Conservation (phyloP, 106 monocot species). For the Cymbidium sinense region DNA sequence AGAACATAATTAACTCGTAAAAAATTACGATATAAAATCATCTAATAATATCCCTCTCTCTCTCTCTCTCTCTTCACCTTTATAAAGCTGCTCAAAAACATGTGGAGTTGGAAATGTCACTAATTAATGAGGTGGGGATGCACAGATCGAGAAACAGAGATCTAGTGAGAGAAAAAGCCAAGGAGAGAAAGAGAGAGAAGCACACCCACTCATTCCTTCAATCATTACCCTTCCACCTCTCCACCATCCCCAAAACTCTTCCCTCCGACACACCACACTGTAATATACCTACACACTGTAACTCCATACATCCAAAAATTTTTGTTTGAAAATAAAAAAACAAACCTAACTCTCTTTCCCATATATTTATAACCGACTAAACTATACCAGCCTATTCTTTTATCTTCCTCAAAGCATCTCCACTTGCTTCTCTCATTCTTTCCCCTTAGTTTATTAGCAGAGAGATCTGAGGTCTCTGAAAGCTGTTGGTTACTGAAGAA, state of each 20-base stretch:
- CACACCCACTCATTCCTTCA: background rate
- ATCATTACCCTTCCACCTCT: conserved; percentile 1
- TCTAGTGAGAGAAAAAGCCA: background rate
- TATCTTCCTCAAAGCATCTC: background rate
- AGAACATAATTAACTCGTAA: background rate
- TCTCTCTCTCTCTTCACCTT: background rate
- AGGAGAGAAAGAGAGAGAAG: background rate
- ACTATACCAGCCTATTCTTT: no score
- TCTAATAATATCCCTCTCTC: background rate
- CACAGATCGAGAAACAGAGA: background rate
- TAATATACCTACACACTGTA: no score
- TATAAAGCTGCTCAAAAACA: background rate
- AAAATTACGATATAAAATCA: background rate
- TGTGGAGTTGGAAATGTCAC: background rate
- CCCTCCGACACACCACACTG: no score
- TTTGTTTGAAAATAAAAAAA: background rate
- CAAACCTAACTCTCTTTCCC: background rate
- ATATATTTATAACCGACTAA: no score
- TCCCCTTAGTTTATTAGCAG: background rate
- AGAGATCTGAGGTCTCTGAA: background rate
- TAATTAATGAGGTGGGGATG: background rate
- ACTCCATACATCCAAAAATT: background rate
- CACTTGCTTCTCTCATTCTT: background rate
- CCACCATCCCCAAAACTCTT: no score
- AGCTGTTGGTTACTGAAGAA: background rate